phyloP scores from a whole-genome alignment of 1,284 basidiomycete genomes.

The Moesziomyces aphidis region DNA sequence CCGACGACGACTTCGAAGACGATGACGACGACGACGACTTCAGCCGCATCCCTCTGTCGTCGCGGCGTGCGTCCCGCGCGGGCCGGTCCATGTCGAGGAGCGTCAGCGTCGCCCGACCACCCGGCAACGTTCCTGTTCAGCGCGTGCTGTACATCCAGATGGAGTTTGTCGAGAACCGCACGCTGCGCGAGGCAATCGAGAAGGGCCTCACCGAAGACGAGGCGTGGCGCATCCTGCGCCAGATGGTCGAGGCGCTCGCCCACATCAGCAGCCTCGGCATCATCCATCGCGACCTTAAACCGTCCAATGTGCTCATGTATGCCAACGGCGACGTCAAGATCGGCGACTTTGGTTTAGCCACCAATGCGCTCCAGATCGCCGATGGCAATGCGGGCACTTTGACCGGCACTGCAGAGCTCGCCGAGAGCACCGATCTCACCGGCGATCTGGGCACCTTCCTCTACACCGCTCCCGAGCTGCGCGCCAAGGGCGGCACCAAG shows the following conservation, averaged over 20 bases:
- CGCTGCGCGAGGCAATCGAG: constrained; percentile 65
- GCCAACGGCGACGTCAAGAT: constrained; percentile 87
- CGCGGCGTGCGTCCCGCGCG: constrained; percentile 32
- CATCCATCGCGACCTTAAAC: constrained; percentile 81
- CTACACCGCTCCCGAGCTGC: constrained; percentile 85
- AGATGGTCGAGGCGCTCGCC: constrained; percentile 86
- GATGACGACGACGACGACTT: constrained; percentile 42
- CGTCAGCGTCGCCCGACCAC: constrained; percentile 15
- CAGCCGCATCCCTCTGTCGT: constrained; percentile 41
- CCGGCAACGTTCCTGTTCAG: constrained; percentile 67
- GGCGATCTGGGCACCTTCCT: constrained; percentile 85
- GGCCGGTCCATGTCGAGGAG: constrained; percentile 35
- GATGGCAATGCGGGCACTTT: constrained; percentile 65
- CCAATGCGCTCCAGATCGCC: constrained; percentile 59
- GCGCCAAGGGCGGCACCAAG: constrained; percentile 71
- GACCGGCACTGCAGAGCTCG: constrained; percentile 74
- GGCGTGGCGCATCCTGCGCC: constrained; percentile 88
- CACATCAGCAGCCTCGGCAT: constrained; percentile 89
- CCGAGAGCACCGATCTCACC: constrained; percentile 72
- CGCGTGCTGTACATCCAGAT: constrained; percentile 89
- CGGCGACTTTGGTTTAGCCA: constrained; percentile 89
- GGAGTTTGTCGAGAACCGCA: constrained; percentile 71
- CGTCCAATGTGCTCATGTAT: constrained; percentile 65
- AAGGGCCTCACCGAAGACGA: constrained; percentile 72
- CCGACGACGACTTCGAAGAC: constrained; percentile 30